A percentile compares a stretch with the other conserved stretches of the same genome.
Evolutionary conservation across 768 basidiomycete genomes (phyloP).

Genomic region (Suillus subalutaceus): DNA sequence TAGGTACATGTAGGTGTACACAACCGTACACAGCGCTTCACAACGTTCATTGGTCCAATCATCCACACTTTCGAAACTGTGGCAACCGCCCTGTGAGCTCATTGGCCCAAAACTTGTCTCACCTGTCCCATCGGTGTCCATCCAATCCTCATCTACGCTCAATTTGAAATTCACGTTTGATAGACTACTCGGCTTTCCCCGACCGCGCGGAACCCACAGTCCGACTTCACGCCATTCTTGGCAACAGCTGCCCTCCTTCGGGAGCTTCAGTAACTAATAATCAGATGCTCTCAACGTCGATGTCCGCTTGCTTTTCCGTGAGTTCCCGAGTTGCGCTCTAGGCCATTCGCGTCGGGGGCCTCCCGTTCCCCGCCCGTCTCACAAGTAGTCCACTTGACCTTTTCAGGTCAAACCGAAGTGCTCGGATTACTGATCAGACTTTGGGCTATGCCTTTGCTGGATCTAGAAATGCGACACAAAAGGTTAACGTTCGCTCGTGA

Average conservation of each 20-base stretch:
- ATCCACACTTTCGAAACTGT: background rate
- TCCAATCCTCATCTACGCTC: too few relatives aligned
- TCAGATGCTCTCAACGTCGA: background rate
- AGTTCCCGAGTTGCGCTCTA: background rate
- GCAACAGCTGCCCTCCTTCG: background rate
- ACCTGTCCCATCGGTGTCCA: too few relatives aligned
- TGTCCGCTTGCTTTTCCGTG: background rate
- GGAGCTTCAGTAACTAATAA: background rate
- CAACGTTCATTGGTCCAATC: background rate
- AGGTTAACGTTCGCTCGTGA: background rate
- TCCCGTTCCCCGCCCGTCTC: background rate
- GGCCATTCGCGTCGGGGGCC: background rate
- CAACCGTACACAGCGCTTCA: background rate
- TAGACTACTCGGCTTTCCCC: conserved; percentile 14
- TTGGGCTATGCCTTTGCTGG: background rate
- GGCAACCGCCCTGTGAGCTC: background rate
- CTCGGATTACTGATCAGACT: background rate
- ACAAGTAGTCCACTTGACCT: background rate
- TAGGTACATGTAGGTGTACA: background rate
- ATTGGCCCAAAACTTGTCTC: too few relatives aligned
- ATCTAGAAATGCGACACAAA: background rate
- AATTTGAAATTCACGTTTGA: conserved; percentile 5
- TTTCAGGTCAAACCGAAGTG: background rate
- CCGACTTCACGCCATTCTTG: conserved; percentile 13
- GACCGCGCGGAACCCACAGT: background rate